These are phyloP conservation scores for Phallus indusiatus DNA, from an alignment of 768 basidiomycete species.

Conservation along the genomic window DNA sequence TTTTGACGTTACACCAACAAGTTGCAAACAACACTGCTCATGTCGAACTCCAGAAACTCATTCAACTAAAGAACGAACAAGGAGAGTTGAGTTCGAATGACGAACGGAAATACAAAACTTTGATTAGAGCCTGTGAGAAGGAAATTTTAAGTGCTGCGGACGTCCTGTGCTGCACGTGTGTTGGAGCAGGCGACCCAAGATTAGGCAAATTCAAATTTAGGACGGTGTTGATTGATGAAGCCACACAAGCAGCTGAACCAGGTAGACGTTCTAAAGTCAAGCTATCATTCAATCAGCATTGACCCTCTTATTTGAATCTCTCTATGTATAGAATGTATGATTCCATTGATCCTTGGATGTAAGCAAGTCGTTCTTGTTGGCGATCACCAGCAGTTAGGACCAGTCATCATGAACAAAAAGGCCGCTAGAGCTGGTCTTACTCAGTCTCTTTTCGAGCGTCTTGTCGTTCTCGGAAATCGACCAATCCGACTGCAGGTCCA, in stretches of 20 bases:
- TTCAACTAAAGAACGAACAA: constrained; percentile 95
- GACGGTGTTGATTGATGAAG: constrained; percentile 97
- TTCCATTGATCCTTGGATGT: constrained; percentile 93
- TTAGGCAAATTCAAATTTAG: constrained; percentile 96
- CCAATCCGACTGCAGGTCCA: constrained; percentile 99
- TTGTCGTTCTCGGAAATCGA: constrained; percentile 89
- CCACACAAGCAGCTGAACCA: constrained; percentile 96
- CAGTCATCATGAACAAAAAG: constrained; percentile 99
- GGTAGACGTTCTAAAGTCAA: constrained; percentile 35
- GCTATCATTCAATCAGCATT: background rate
- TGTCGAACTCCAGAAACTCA: constrained; percentile 95
- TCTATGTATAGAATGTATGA: constrained; percentile 81
- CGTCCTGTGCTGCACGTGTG: constrained; percentile 97
- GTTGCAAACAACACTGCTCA: constrained; percentile 95
- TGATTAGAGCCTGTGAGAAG: constrained; percentile 93
- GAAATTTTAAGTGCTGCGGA: constrained; percentile 93
- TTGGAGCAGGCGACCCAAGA: constrained; percentile 94
- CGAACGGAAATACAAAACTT: constrained; percentile 94
- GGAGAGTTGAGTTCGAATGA: constrained; percentile 95
- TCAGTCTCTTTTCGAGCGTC: constrained; percentile 95
- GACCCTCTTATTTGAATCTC: background rate
- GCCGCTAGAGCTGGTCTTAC: constrained; percentile 98
- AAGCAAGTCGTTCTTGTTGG: constrained; percentile 98
- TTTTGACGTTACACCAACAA: constrained; percentile 94
- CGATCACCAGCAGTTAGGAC: constrained; percentile 94